Base-by-base conservation (phyloP, 495 filamentous ascomycete species). In the Aspergillus saccharolyticus region DNA sequence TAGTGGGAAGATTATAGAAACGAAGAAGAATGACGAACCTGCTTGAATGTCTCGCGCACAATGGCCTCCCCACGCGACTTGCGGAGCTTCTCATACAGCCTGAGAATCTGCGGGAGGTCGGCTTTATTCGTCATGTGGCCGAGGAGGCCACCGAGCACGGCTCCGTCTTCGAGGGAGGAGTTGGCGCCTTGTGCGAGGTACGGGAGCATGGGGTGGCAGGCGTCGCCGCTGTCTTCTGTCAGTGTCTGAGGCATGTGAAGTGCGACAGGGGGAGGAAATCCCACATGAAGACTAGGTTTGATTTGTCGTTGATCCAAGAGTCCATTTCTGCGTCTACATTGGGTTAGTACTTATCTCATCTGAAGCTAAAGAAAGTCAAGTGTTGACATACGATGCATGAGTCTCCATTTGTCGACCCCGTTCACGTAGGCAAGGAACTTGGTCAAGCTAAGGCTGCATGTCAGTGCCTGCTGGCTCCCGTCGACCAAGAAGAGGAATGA, bases 161-260 rank as follows among this genome's bases (percentile, higher is more conserved):
- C 79, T 6, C 77, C 78, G 55, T 81, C 78, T 59, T 82, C 79
- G 12, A 80, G 61, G n/a, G 77, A 74, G 19, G 70, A 74, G 43
- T 76, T 77, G 25, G 79, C 79, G 22, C 74, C 73, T 64, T 88
- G 85, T 0, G 85, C 84, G 10, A 87, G 73, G 55, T 88, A 87
- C 16, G 85, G 85, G 17, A 88, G 74, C 74, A 86, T 87, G 10
- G 85, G 84, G 57, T 88, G 85, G 54, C 84, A 87, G 52, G 81
- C 77, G 56, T 88, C 85, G 9, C 85, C 84, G n/a, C 72, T 75
- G 39, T n/a, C 49, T 20, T n/a, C 33, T 6, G 44, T 56, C 47
- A 55, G 49, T 50, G 18, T 18, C 22, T 15, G 30, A 9, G 28
- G 39, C 15, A 16, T n/a, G n/a, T 16, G 3, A 15, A 45, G 33